Conservation (phyloP, 495 filamentous ascomycete genomes). For the Daldinia vernicosa region DNA sequence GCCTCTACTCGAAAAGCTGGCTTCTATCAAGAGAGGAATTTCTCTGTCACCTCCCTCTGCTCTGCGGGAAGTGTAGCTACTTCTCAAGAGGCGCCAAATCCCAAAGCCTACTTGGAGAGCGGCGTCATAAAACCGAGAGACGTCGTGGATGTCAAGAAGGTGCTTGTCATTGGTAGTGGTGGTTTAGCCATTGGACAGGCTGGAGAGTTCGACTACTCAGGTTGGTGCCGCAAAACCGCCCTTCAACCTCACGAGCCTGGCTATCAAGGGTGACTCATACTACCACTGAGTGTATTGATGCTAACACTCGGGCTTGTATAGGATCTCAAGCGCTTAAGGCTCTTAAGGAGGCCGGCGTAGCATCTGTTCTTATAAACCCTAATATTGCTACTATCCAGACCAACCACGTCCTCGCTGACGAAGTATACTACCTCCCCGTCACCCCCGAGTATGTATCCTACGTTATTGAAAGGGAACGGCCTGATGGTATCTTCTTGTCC, state of each 20-base stretch:
- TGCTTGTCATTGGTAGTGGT: slow-evolving; percentile 94
- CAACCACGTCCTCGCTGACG: slow-evolving; percentile 92
- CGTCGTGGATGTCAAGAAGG: slow-evolving; percentile 93
- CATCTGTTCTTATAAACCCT: slow-evolving; percentile 96
- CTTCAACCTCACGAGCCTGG: slow-evolving; percentile 16
- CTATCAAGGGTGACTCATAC: slow-evolving; percentile 47
- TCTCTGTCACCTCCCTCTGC: slow-evolving; percentile 49
- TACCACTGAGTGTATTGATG: slow-evolving; percentile 5
- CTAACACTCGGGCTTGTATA: slow-evolving; percentile 48
- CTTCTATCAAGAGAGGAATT: slow-evolving; percentile 51
- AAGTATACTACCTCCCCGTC: slow-evolving; percentile 98
- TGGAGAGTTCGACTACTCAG: slow-evolving; percentile 99
- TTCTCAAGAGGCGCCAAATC: slow-evolving; percentile 75
- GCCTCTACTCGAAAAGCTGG: slow-evolving; percentile 38
- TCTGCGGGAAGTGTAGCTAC: slow-evolving; percentile 43
- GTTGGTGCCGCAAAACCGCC: slow-evolving; percentile 57
- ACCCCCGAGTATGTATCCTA: slow-evolving; percentile 96
- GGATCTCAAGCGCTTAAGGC: slow-evolving; percentile 96
- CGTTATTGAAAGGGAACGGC: slow-evolving; percentile 92
- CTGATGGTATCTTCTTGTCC: slow-evolving; percentile 96
- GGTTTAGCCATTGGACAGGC: slow-evolving; percentile 98
- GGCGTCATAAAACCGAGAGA: slow-evolving; percentile 79
- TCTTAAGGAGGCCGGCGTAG: slow-evolving; percentile 95
- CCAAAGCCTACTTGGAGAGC: slow-evolving; percentile 87
- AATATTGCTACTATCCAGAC: slow-evolving; percentile 99